phyloP scores from a whole-genome alignment of 2,329 filamentous ascomycete species.

The Curvularia hawaiiensis region DNA sequence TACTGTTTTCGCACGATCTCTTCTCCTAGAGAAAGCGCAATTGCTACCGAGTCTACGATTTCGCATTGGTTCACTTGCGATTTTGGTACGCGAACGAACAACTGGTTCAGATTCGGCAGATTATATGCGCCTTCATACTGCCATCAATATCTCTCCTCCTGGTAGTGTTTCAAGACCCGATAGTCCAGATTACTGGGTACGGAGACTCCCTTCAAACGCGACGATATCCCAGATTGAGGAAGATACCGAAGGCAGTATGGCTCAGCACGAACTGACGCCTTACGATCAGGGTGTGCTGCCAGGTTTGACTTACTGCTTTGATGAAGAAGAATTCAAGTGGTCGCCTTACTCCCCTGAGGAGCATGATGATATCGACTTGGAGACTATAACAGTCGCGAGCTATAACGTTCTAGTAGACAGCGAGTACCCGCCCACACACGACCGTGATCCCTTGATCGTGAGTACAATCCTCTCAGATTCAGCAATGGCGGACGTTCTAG shows the following conservation, averaged over 20 bases:
- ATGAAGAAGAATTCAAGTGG: constrained; percentile 34
- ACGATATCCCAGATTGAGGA: not conserved
- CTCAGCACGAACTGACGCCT: not conserved
- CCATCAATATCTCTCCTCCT: constrained; percentile 45
- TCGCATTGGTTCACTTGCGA: constrained; percentile 54
- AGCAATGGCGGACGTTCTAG: constrained; percentile 47
- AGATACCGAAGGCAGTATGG: constrained; percentile 6
- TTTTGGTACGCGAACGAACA: constrained; percentile 58
- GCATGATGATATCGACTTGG: constrained; percentile 4
- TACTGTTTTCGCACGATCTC: constrained; percentile 54
- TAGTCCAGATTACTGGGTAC: constrained; percentile 24
- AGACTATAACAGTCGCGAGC: constrained; percentile 44
- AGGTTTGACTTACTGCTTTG: constrained; percentile 41
- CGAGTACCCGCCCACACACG: constrained; percentile 42
- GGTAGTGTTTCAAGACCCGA: constrained; percentile 1
- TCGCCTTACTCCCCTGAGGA: not conserved
- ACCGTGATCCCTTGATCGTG: constrained; percentile 47
- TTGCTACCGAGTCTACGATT: constrained; percentile 58
- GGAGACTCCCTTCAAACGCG: not conserved
- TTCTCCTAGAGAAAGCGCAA: constrained; percentile 59
- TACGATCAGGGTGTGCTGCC: constrained; percentile 24
- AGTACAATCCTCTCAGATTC: constrained; percentile 40
- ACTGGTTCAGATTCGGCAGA: constrained; percentile 37
- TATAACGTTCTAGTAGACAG: constrained; percentile 54
- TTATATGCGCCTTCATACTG: constrained; percentile 64